phyloP scores from a whole-genome alignment of 2,329 filamentous ascomycete genomes.

The Colletotrichum nymphaeae region DNA sequence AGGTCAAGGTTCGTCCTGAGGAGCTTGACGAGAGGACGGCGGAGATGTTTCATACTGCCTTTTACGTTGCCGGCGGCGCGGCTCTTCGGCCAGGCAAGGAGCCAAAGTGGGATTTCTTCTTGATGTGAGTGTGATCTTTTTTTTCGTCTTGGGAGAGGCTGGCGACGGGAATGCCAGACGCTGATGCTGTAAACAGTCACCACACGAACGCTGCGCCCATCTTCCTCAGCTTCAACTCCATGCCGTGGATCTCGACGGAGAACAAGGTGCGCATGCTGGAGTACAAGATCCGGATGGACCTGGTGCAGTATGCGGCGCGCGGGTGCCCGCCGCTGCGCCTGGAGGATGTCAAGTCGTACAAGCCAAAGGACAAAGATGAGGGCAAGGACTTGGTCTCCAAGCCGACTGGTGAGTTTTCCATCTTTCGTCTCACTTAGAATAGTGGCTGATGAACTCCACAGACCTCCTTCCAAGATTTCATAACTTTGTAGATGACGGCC shows the following conservation, averaged over 20 bases:
- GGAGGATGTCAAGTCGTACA: slow-evolving; percentile 70
- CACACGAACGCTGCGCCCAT: slow-evolving; percentile 78
- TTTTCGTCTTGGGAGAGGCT: not conserved
- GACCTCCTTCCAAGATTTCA: slow-evolving; percentile 61
- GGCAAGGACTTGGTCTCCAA: slow-evolving; percentile 54
- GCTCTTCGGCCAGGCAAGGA: slow-evolving; percentile 73
- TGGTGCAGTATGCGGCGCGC: slow-evolving; percentile 79
- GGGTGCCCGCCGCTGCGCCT: slow-evolving; percentile 69
- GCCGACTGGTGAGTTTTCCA: slow-evolving; percentile 52
- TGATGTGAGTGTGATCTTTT: slow-evolving; percentile 56
- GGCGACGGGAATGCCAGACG: too few relatives aligned
- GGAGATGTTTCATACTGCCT: slow-evolving; percentile 76
- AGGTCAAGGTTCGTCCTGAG: slow-evolving; percentile 66
- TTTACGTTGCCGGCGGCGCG: slow-evolving; percentile 62
- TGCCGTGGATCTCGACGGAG: slow-evolving; percentile 68
- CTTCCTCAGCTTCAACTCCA: slow-evolving; percentile 75
- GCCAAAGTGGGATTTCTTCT: slow-evolving; percentile 85
- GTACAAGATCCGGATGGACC: slow-evolving; percentile 82
- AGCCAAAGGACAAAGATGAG: slow-evolving; percentile 54
- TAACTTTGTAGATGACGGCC: slow-evolving; percentile 77
- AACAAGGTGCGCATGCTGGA: slow-evolving; percentile 79
- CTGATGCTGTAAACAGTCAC: slow-evolving; percentile 66
- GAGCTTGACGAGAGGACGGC: slow-evolving; percentile 66
- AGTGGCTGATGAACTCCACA: slow-evolving; percentile 9
- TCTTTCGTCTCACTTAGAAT: not conserved